These are phyloP conservation scores for Vachellia collinsii DNA, from an alignment of 306 rosid genomes.

Conservation along the genomic window DNA sequence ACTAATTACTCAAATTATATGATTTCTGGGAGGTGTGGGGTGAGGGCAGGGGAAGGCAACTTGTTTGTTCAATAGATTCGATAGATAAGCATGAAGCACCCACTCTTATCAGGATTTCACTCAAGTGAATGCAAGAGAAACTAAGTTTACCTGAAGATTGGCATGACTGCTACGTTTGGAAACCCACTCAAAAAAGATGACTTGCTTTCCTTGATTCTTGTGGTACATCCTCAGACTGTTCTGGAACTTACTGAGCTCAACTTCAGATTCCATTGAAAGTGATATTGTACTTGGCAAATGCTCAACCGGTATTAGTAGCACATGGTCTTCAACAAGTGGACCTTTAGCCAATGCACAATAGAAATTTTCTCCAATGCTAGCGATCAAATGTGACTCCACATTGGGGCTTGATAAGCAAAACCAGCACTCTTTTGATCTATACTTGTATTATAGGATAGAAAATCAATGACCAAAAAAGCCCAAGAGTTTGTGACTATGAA, in stretches of 20 bases:
- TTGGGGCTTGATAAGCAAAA: constrained; percentile 94
- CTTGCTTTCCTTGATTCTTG: constrained; percentile 75
- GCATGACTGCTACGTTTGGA: constrained; percentile 80
- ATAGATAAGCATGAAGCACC: constrained; percentile 21
- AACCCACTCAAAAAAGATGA: constrained; percentile 91
- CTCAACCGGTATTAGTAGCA: constrained; percentile 77
- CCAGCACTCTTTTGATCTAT: constrained; percentile 96
- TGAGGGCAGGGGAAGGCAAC: constrained; percentile 25
- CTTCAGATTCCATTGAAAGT: constrained; percentile 60
- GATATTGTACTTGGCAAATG: constrained; percentile 77
- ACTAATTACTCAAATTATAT: constrained; percentile 23
- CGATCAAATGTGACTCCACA: constrained; percentile 80
- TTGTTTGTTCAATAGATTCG: constrained; percentile 20
- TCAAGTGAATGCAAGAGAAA: constrained; percentile 23
- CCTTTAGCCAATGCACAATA: constrained; percentile 97
- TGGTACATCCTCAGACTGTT: constrained; percentile 64
- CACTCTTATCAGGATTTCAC: constrained; percentile 23
- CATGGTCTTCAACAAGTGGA: constrained; percentile 87
- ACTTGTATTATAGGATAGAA: constrained; percentile 43
- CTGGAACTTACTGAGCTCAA: constrained; percentile 67
- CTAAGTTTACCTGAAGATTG: constrained; percentile 83
- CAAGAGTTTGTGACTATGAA: constrained; percentile 23
- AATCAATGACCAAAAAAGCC: constrained; percentile 33
- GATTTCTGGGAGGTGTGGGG: constrained; percentile 1
- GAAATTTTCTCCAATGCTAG: constrained; percentile 79